These are phyloP conservation scores for Mortierella antarctica DNA, from an alignment of 192 early-diverging fungal species.

Conservation along the genomic window DNA sequence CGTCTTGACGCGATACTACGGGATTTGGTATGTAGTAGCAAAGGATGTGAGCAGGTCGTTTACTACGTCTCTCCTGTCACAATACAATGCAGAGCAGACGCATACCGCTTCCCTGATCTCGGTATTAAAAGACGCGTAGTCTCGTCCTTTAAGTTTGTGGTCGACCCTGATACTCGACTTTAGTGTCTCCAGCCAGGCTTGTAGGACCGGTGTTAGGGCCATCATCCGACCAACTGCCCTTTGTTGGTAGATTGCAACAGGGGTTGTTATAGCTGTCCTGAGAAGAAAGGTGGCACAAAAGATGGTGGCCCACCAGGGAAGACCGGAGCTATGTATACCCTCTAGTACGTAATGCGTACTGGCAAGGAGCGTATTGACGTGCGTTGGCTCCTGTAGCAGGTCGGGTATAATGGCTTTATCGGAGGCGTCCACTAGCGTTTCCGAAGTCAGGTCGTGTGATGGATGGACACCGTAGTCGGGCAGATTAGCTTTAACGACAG, in stretches of 20 bases:
- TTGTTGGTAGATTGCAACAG: constrained; percentile 72
- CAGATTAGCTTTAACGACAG: not conserved
- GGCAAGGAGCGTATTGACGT: constrained; percentile 53
- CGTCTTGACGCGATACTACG: constrained; percentile 60
- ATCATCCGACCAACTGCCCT: constrained; percentile 58
- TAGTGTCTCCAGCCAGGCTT: constrained; percentile 58
- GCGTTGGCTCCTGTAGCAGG: constrained; percentile 29
- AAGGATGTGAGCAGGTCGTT: not conserved
- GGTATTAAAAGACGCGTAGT: constrained; percentile 57
- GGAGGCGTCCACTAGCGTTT: not conserved
- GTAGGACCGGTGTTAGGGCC: constrained; percentile 59
- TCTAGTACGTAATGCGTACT: constrained; percentile 59
- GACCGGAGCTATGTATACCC: constrained; percentile 47
- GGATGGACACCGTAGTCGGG: not conserved
- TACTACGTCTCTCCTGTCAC: not conserved
- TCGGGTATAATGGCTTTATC: not conserved
- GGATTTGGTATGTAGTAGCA: constrained; percentile 1
- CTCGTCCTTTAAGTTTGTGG: constrained; percentile 46
- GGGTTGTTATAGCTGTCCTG: constrained; percentile 61
- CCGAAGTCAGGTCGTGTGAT: not conserved
- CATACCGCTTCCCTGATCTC: constrained; percentile 61
- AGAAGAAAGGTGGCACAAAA: constrained; percentile 59
- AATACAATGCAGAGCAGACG: not conserved
- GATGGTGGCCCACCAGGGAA: constrained; percentile 72
- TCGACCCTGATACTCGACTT: constrained; percentile 56